Evolutionary conservation across 1,139 yeast species (phyloP), one percentile per base, ranked within the genome.

Genomic region (Suhomyces bolitotheri): DNA sequence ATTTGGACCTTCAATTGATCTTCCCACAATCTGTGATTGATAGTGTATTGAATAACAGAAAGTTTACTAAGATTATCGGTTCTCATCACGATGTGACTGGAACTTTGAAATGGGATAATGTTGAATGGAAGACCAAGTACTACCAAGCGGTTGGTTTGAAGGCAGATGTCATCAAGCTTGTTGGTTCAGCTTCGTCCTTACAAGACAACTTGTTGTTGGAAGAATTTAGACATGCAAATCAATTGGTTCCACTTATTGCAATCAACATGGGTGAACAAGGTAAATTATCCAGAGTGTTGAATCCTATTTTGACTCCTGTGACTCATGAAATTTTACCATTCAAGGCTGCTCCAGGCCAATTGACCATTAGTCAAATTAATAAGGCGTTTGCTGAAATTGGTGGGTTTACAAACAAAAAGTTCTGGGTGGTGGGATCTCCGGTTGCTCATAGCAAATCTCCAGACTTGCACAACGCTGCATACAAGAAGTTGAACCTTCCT

Each of bases 371-470:
- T 33, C 78, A 86, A 52, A 78, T 87, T 47, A 80, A 88, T 58
- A 57, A 68, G 39, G 66, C 81, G 2, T 73, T 71, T 41, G 54
- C 76, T n/a, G 64, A 72, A 29, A 69, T 88, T 48, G 96, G 96
- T 22, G 82, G 81, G 12, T 61, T 73, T 31, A 49, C 59, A 2
- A 54, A 68, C 9, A 76, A 81, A 64, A 71, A 78, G 43, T 87
- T 80, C 51, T 86, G 76, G 64, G 81, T 92, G 45, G 82, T 82
- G 45, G 98, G 98, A 4, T 67, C 72, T 12, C 97, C 97, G 34
- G 76, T 90, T 41, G 62, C 75, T 4, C 96, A 89, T 57, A 89
- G 97, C 2, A 78, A 88, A 54, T 88, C 97, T 2, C 98, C 98
- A 29, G 67, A 75, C 11, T 69, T 92, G 49, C 97, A 92, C 63